phyloP scores from a whole-genome alignment of 1,284 basidiomycete genomes.

The Ganoderma leucocontextum region DNA sequence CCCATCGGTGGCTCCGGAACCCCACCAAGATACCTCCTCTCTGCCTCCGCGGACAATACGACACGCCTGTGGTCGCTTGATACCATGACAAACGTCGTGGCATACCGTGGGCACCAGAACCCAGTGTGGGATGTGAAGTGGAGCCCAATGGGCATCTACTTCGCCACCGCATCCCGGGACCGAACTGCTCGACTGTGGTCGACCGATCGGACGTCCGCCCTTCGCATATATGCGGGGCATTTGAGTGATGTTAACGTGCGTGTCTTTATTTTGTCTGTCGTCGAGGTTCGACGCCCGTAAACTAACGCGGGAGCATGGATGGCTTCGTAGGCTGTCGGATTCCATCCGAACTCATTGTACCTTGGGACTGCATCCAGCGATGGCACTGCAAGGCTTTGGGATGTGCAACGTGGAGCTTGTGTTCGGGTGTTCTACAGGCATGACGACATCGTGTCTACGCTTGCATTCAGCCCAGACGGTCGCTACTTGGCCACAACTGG shows the following conservation, averaged over 20 bases:
- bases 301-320: conserved; percentile 14
- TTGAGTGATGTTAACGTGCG: conserved; percentile 96
- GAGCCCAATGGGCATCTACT: conserved; percentile 98
- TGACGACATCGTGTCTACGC: conserved; percentile 86
- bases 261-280: background rate
- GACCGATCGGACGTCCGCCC: conserved; percentile 87
- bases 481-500: conserved; percentile 92
- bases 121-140: conserved; percentile 99
- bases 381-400: conserved; percentile 96
- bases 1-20: conserved; percentile 87
- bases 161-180: conserved; percentile 95
- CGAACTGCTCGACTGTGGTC: conserved; percentile 96
- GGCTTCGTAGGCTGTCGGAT: conserved; percentile 81
- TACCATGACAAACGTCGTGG: conserved; percentile 92
- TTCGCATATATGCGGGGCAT: conserved; percentile 96
- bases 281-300: too few species aligned
- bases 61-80: conserved; percentile 95
- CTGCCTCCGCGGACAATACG: conserved; percentile 94
- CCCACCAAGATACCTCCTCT: conserved; percentile 89
- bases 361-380: conserved; percentile 97
- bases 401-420: conserved; percentile 95
- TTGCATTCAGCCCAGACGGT: conserved; percentile 95
- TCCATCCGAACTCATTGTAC: conserved; percentile 98
- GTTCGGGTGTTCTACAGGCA: conserved; percentile 97
- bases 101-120: conserved; percentile 96